phyloP scores from a whole-genome alignment of 179 eudicot species.

The Dionaea muscipula region DNA sequence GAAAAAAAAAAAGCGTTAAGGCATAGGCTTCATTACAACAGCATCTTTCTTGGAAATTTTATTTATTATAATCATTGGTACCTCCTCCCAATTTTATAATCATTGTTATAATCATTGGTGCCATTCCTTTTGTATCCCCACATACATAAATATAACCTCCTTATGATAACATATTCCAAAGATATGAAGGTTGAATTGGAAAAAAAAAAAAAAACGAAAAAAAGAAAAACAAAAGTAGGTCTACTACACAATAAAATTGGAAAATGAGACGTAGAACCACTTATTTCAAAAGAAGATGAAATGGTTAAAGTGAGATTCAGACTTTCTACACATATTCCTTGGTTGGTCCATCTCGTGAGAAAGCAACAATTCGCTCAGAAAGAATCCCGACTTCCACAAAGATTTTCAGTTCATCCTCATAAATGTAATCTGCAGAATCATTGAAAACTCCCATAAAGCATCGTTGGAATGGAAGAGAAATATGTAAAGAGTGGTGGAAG shows the following conservation, averaged over 20 bases:
- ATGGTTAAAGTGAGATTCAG: background rate
- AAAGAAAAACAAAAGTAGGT: too few relatives aligned
- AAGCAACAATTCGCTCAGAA: constrained; percentile 64
- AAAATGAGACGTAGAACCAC: too few relatives aligned
- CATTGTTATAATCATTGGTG: too few relatives aligned
- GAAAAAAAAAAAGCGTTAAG: too few relatives aligned
- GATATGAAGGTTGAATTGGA: constrained; percentile 34
- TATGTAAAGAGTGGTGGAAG: too few relatives aligned
- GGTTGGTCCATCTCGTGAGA: constrained; percentile 65
- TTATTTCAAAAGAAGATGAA: too few relatives aligned
- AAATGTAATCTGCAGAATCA: constrained; percentile 45
- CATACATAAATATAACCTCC: constrained; percentile 81
- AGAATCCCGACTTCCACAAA: constrained; percentile 48
- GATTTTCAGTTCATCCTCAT: constrained; percentile 51
- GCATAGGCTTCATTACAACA: too few relatives aligned
- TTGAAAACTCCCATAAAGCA: background rate
- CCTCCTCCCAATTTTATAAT: too few relatives aligned
- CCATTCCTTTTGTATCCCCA: constrained; percentile 99
- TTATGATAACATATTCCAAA: constrained; percentile 58
- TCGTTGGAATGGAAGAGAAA: background rate
- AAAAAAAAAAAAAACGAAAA: constrained; percentile 3
- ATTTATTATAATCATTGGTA: too few relatives aligned
- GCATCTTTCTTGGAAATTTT: too few relatives aligned
- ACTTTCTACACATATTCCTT: constrained; percentile 77
- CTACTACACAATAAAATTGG: too few relatives aligned